Evolutionary conservation across 1,284 basidiomycete genomes (phyloP).

Genomic region (Porodaedalea pini): DNA sequence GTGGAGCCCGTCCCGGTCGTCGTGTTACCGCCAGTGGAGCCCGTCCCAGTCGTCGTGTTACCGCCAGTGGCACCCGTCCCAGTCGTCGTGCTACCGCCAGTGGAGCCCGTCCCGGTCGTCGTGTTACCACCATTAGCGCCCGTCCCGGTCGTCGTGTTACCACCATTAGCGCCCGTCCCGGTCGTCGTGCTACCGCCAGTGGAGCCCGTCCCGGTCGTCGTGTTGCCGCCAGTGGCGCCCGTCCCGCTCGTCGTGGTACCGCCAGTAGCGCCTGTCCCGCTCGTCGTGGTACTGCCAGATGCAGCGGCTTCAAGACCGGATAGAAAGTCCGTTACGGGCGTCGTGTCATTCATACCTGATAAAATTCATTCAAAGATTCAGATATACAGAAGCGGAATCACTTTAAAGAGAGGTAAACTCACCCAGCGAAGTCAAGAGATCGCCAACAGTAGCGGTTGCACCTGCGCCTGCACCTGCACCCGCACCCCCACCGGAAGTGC

Average conservation of each 20-base stretch:
- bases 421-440: slow-evolving; percentile 2
- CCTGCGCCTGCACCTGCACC: background rate
- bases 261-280: too few relatives aligned
- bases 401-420: background rate
- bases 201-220: too few relatives aligned
- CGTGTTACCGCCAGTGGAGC: too few relatives aligned
- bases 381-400: background rate
- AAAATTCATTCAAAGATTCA: background rate
- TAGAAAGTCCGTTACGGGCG: slow-evolving; percentile 1
- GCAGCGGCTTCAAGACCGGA: background rate
- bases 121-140: too few relatives aligned
- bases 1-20: too few relatives aligned
- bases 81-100: too few relatives aligned
- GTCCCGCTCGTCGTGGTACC: background rate
- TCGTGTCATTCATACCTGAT: background rate
- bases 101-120: too few relatives aligned
- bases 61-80: too few relatives aligned
- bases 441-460: background rate
- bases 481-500: background rate
- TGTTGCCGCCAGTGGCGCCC: background rate
- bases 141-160: background rate
- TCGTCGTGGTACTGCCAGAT: too few relatives aligned
- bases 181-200: too few relatives aligned
- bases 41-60: background rate
- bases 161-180: too few relatives aligned